These are phyloP conservation scores for Aureobasidium sp. DNA, from an alignment of 2,329 filamentous ascomycete species.

Conservation along the genomic window DNA sequence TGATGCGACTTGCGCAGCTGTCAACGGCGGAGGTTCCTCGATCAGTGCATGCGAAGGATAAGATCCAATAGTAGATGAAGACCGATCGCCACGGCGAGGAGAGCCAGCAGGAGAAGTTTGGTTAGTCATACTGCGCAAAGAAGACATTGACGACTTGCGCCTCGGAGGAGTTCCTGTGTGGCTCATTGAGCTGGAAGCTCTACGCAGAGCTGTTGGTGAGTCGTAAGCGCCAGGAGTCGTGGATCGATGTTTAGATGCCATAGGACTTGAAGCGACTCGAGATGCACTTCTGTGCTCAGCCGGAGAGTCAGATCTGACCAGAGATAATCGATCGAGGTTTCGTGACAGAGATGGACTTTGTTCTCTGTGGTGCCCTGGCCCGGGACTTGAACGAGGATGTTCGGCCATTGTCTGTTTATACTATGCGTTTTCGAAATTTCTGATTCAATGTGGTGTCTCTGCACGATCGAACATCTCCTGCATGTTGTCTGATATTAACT, in stretches of 20 bases:
- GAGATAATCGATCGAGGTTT: slow-evolving; percentile 8
- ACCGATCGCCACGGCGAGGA: neutral
- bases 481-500: slow-evolving; percentile 5
- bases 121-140: slow-evolving; percentile 9
- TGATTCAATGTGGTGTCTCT: neutral
- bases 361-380: neutral
- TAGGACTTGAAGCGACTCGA: slow-evolving; percentile 6
- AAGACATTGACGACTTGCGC: slow-evolving; percentile 12
- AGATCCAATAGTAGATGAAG: slow-evolving; percentile 31
- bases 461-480: neutral
- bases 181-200: slow-evolving; percentile 9
- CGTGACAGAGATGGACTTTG: slow-evolving; percentile 11
- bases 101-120: slow-evolving; percentile 1
- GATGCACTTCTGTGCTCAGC: neutral
- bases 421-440: neutral
- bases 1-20: slow-evolving; percentile 54
- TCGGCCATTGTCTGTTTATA: slow-evolving; percentile 9
- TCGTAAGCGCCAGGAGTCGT: slow-evolving; percentile 3
- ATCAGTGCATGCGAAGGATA: slow-evolving; percentile 33
- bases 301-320: slow-evolving; percentile 3
- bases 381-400: slow-evolving; percentile 8
- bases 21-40: slow-evolving; percentile 36
- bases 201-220: neutral
- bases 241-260: neutral
- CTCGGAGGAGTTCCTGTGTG: slow-evolving; percentile 8